A percentile compares a stretch with the other conserved stretches of the same genome.
phyloP scores from a whole-genome alignment of 306 rosid genomes.

The Erythrophleum fordii region DNA sequence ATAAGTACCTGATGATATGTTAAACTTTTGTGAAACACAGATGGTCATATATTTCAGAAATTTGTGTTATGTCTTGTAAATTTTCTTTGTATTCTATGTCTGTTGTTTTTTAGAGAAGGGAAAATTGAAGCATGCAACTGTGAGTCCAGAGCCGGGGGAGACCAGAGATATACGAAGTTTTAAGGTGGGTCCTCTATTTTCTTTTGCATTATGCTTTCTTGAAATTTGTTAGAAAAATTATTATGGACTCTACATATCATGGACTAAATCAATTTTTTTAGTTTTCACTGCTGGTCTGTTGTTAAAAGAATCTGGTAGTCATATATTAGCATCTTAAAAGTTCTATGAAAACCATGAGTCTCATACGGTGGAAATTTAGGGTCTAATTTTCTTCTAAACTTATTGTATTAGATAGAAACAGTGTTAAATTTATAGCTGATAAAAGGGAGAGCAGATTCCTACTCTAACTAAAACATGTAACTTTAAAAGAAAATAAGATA shows the following conservation, averaged over 20 bases:
- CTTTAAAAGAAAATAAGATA: too few relatives aligned
- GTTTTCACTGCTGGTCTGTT: neutral
- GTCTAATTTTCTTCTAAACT: too few relatives aligned
- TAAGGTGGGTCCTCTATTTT: slow-evolving; percentile 59
- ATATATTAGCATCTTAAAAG: neutral
- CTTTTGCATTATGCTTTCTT: neutral
- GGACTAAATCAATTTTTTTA: slow-evolving; percentile 14
- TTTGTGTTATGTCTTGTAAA: neutral
- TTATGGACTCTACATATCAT: neutral
- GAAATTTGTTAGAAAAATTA: slow-evolving; percentile 7
- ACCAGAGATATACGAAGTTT: slow-evolving; percentile 83
- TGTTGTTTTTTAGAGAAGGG: slow-evolving; percentile 73
- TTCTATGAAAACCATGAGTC: slow-evolving; percentile 4
- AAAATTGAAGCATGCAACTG: slow-evolving; percentile 72
- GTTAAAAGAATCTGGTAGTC: slow-evolving; percentile 1
- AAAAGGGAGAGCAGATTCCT: too few relatives aligned
- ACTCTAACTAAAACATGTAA: too few relatives aligned
- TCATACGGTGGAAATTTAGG: too few relatives aligned
- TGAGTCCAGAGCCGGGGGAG: slow-evolving; percentile 84
- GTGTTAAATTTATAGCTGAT: too few relatives aligned
- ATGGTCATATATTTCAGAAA: slow-evolving; percentile 1
- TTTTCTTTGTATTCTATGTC: neutral
- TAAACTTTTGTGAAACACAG: slow-evolving; percentile 15
- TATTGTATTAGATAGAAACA: too few relatives aligned
- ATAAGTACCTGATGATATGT: neutral